Evolutionary conservation across 208 protist species (phyloP).

Genomic region (Herpetomonas muscarum): DNA sequence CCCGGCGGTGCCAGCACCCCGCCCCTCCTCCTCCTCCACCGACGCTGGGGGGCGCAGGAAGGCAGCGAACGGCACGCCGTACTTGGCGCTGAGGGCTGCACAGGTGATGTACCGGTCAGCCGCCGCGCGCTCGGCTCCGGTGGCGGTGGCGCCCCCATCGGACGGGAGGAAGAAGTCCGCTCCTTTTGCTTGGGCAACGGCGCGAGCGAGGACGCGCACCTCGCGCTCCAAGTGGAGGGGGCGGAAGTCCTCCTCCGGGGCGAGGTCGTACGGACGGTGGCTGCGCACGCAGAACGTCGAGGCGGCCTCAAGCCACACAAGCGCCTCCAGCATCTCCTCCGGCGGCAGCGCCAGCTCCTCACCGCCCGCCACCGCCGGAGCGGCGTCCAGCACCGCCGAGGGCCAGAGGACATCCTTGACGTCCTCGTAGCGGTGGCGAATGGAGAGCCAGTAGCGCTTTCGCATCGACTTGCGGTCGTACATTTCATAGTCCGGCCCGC

Average conservation of each 20-base stretch:
- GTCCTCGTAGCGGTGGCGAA: slow-evolving; percentile 72
- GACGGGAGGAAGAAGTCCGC: background rate
- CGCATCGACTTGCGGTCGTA: slow-evolving; percentile 75
- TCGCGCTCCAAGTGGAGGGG: slow-evolving; percentile 58
- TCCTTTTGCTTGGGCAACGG: background rate
- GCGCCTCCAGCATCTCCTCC: slow-evolving; percentile 61
- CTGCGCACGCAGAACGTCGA: slow-evolving; percentile 78
- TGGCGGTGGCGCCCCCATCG: background rate
- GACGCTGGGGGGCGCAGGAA: slow-evolving; percentile 25
- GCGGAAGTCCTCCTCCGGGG: slow-evolving; percentile 34
- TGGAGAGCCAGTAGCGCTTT: slow-evolving; percentile 70
- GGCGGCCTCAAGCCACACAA: slow-evolving; percentile 76
- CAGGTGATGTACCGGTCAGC: slow-evolving; percentile 58
- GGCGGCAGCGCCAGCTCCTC: slow-evolving; percentile 22
- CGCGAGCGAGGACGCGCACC: slow-evolving; percentile 43
- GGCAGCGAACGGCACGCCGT: slow-evolving; percentile 44
- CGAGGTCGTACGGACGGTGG: slow-evolving; percentile 54
- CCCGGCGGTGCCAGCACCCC: background rate
- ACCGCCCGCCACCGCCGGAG: slow-evolving; percentile 1
- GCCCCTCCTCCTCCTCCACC: background rate
- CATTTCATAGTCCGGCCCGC: slow-evolving; percentile 78
- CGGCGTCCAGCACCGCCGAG: slow-evolving; percentile 10
- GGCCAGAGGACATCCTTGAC: slow-evolving; percentile 78
- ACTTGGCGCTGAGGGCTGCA: slow-evolving; percentile 55
- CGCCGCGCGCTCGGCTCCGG: background rate